phyloP scores from a whole-genome alignment of 345 rosid species.

The Ceriops decandra region DNA sequence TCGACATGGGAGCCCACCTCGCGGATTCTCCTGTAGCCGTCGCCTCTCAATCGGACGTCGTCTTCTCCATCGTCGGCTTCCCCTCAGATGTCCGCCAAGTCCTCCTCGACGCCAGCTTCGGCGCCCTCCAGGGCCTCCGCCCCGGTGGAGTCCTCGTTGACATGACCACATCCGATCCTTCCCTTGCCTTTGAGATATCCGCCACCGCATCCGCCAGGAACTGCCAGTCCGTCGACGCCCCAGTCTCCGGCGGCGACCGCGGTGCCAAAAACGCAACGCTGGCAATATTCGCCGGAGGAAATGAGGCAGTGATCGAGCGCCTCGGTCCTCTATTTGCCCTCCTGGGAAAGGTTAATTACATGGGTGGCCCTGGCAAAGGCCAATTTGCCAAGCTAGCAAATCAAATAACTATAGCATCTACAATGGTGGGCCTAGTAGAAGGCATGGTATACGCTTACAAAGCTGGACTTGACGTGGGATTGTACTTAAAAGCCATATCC shows the following conservation, averaged over 20 bases:
- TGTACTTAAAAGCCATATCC: slow-evolving; percentile 58
- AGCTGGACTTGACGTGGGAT: slow-evolving; percentile 65
- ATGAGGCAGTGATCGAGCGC: slow-evolving; percentile 37
- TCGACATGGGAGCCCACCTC: slow-evolving; percentile 68
- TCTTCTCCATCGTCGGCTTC: slow-evolving; percentile 89
- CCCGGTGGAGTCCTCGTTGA: slow-evolving; percentile 77
- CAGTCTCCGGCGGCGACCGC: slow-evolving; percentile 72
- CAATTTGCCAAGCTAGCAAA: slow-evolving; percentile 76
- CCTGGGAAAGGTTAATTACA: slow-evolving; percentile 74
- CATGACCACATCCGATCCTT: slow-evolving; percentile 96
- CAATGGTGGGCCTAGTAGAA: slow-evolving; percentile 83
- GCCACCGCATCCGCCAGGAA: slow-evolving; percentile 45
- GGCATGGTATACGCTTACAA: slow-evolving; percentile 72
- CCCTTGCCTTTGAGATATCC: slow-evolving; percentile 70
- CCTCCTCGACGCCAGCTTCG: slow-evolving; percentile 60
- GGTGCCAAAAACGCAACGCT: slow-evolving; percentile 70
- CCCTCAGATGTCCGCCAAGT: slow-evolving; percentile 89
- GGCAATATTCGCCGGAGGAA: slow-evolving; percentile 79
- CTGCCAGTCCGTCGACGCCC: slow-evolving; percentile 74
- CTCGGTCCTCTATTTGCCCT: slow-evolving; percentile 55
- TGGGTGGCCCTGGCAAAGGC: slow-evolving; percentile 80
- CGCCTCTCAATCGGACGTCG: slow-evolving; percentile 74
- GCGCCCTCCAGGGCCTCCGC: slow-evolving; percentile 71
- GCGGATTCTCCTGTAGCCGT: slow-evolving; percentile 60
- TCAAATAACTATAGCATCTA: slow-evolving; percentile 72